phyloP scores from a whole-genome alignment of 106 monocot species.

The Acorus calamus region DNA sequence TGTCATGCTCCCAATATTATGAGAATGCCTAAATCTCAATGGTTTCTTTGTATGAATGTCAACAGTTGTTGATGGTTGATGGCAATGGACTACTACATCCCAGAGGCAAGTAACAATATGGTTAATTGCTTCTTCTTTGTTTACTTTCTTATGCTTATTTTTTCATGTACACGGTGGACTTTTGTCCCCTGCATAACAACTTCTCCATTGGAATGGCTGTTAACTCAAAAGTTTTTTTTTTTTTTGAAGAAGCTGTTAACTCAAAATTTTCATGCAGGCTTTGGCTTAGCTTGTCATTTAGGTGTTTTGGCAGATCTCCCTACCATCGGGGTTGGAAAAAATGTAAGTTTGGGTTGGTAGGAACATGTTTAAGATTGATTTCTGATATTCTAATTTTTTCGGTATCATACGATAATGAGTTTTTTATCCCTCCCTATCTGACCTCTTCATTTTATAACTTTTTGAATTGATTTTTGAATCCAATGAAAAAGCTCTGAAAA shows the following conservation, averaged over 20 bases:
- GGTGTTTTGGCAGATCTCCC: conserved; percentile 77
- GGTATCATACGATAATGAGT: no score
- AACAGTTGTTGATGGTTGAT: conserved; percentile 93
- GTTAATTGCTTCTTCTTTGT: neutral
- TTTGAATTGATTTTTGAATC: no score
- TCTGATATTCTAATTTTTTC: no score
- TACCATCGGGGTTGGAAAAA: conserved; percentile 84
- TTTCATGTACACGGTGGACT: neutral
- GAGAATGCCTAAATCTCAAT: neutral
- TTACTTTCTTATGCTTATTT: no score
- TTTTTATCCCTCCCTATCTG: no score
- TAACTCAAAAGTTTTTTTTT: neutral
- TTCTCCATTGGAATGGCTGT: neutral
- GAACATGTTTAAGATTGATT: no score
- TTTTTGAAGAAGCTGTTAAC: conserved; percentile 1
- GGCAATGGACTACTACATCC: conserved; percentile 96
- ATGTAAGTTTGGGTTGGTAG: conserved; percentile 35
- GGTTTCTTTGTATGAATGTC: neutral
- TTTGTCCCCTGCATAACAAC: neutral
- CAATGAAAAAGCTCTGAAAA: no score
- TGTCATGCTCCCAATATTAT: no score
- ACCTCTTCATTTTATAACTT: no score
- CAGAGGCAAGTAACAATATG: conserved; percentile 33
- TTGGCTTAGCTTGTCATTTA: conserved; percentile 96
- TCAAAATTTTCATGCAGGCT: conserved; percentile 31